phyloP scores from a whole-genome alignment of 139 green algal species.

The Coccomyxa sp. region DNA sequence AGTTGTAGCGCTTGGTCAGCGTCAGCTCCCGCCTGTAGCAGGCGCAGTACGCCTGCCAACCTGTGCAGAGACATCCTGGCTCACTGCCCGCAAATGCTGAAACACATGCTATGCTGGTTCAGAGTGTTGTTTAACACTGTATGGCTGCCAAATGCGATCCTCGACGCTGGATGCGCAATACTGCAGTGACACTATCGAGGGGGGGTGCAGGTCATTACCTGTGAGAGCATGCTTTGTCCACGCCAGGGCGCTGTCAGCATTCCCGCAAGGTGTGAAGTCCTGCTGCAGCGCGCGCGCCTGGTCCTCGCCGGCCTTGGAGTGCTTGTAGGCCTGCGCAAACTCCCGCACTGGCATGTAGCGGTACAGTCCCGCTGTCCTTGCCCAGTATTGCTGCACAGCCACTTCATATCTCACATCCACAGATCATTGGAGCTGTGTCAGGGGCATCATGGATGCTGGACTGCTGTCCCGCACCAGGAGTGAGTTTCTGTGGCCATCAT shows the following conservation, averaged over 20 bases:
- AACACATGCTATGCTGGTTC: too few species aligned
- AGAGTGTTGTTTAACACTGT: background rate
- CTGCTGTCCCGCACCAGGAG: background rate
- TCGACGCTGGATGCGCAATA: background rate
- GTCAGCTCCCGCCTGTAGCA: constrained; percentile 31
- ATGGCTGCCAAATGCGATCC: too few species aligned
- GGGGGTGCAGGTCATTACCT: background rate
- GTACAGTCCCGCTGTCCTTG: background rate
- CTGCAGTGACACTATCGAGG: background rate
- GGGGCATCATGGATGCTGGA: too few species aligned
- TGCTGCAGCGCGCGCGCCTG: constrained; percentile 1
- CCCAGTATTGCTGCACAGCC: constrained; percentile 41
- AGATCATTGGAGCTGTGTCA: too few species aligned
- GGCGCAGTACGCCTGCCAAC: constrained; percentile 23
- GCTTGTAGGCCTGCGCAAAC: constrained; percentile 25
- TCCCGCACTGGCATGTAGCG: constrained; percentile 24
- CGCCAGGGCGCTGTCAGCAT: background rate
- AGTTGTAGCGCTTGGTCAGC: constrained; percentile 41
- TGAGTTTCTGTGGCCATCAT: background rate
- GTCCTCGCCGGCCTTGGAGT: constrained; percentile 3
- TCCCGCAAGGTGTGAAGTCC: background rate
- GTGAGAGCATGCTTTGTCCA: background rate
- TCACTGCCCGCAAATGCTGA: constrained; percentile 10
- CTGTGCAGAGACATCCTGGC: background rate
- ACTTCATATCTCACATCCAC: too few species aligned